Evolutionary conservation across 2,329 filamentous ascomycete species (phyloP).

Genomic region (Neobulgaria alba): DNA sequence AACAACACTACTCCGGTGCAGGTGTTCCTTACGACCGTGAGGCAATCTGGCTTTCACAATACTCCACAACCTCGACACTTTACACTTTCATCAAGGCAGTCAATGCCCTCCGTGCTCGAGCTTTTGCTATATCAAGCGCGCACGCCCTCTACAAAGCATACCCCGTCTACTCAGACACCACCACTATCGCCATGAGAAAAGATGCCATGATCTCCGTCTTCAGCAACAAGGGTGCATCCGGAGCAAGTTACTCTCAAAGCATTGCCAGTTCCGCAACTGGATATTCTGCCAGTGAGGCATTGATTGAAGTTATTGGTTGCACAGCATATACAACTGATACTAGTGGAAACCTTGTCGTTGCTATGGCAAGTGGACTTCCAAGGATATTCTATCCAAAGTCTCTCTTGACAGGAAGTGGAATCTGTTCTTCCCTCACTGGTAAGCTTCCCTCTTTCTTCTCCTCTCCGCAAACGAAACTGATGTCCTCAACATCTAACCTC

Average conservation of each 20-base stretch:
- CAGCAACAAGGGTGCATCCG: constrained; percentile 33
- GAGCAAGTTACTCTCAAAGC: constrained; percentile 27
- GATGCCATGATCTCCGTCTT: constrained; percentile 30
- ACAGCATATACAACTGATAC: constrained; percentile 33
- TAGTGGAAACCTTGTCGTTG: constrained; percentile 35
- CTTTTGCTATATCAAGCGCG: constrained; percentile 15
- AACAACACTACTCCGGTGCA: constrained; percentile 38
- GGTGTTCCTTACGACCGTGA: constrained; percentile 36
- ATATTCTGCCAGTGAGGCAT: constrained; percentile 28
- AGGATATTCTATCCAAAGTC: constrained; percentile 33
- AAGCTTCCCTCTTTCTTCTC: background rate
- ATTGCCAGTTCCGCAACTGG: constrained; percentile 32
- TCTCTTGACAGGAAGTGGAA: constrained; percentile 29
- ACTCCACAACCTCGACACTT: constrained; percentile 30
- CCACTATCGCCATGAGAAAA: constrained; percentile 25
- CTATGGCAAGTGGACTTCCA: constrained; percentile 36
- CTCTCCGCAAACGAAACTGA: background rate
- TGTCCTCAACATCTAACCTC: background rate
- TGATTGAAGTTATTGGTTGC: constrained; percentile 39
- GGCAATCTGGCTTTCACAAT: constrained; percentile 36
- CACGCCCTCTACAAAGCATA: constrained; percentile 23
- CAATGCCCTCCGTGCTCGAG: constrained; percentile 23
- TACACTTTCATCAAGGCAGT: constrained; percentile 32
- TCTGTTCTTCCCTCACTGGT: constrained; percentile 22
- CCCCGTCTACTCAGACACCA: constrained; percentile 16